Conservation (phyloP, 2,329 filamentous ascomycete genomes). For the Daldinia sp. region DNA sequence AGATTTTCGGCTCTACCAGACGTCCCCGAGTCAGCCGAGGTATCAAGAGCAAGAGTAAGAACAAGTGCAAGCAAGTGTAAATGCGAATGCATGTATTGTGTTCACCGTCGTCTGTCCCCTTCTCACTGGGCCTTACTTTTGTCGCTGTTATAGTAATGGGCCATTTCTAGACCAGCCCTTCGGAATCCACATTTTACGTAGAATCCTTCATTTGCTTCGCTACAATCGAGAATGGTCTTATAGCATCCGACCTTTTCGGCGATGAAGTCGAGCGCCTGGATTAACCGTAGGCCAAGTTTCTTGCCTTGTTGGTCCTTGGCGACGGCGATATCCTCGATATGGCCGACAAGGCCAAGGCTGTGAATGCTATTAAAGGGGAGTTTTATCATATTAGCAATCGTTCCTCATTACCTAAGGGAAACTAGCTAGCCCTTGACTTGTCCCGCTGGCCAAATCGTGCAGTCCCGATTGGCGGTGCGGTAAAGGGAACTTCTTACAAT, state of each 20-base stretch:
- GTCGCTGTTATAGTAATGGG: slow-evolving; percentile 81
- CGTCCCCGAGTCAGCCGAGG: slow-evolving; percentile 22
- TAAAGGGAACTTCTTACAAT: slow-evolving; percentile 68
- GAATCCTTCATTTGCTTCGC: slow-evolving; percentile 94
- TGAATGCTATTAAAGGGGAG: slow-evolving; percentile 67
- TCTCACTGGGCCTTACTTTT: slow-evolving; percentile 55
- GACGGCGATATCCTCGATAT: slow-evolving; percentile 98
- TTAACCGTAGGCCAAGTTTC: slow-evolving; percentile 91
- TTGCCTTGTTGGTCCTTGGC: slow-evolving; percentile 96
- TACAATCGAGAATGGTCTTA: slow-evolving; percentile 97
- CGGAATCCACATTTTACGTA: slow-evolving; percentile 98
- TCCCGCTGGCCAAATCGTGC: neutral
- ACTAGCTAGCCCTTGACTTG: neutral
- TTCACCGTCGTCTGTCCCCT: neutral
- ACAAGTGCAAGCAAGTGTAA: neutral
- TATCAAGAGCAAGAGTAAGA: slow-evolving; percentile 6
- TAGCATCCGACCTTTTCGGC: slow-evolving; percentile 92
- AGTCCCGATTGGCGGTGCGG: neutral
- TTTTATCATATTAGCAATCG: slow-evolving; percentile 34
- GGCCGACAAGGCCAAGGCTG: slow-evolving; percentile 82
- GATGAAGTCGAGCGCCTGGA: slow-evolving; percentile 90
- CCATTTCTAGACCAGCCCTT: slow-evolving; percentile 93
- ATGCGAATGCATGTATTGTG: slow-evolving; percentile 10
- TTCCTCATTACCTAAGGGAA: neutral
- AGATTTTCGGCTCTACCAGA: slow-evolving; percentile 28